Base-by-base conservation (phyloP, 805 yeast species). In the Metschnikowia reukaufii region DNA sequence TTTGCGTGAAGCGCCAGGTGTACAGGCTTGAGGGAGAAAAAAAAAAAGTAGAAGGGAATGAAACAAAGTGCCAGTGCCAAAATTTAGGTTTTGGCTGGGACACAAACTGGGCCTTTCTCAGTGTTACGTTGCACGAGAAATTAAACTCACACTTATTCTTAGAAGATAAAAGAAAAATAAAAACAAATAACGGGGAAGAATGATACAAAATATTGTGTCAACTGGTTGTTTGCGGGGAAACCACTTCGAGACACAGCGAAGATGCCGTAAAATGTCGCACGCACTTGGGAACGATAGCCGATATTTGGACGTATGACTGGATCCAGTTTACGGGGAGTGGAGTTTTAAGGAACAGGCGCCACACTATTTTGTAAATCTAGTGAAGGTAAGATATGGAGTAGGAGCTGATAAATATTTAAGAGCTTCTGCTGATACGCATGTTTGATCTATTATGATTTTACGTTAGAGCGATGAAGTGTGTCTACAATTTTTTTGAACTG, bases 1-100 rank as follows among this genome's bases (percentile, higher is more conserved):
- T 39, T 34, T 45, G 48, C 48, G 48, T 44, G 47, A 32, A 39
- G 35, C 29, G 39, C 39, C 40, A 36, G 48, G 48, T 45, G 48
- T 39, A 45, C 48, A 45, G 48, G 48, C 43, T 39, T 34, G 25
- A 35, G 17, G 34, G 37, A 17, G 6, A 15, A 36, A 33, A 33
- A 23, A 23, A 36, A 19, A 21, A 36, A 21, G 21, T 19, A 39
- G 31, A 16, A 18, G 12, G 12, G 6, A 35, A 23, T n/a, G 16
- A 36, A 36, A 23, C 39, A 21, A 15, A 36, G 29, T 17, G 21
- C n/a, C n/a, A n/a, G 19, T 34, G 17, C n/a, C 7, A 17, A 27
- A 9, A 36, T 9, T 12, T 21, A 12, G 9, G 23, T 34, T 4
- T 17, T 15, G 16, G 25, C 2, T 4, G 6, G 27, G 20, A 15